These are phyloP conservation scores for Wakefieldia striispora DNA, from an alignment of 768 basidiomycete genomes.

Conservation along the genomic window DNA sequence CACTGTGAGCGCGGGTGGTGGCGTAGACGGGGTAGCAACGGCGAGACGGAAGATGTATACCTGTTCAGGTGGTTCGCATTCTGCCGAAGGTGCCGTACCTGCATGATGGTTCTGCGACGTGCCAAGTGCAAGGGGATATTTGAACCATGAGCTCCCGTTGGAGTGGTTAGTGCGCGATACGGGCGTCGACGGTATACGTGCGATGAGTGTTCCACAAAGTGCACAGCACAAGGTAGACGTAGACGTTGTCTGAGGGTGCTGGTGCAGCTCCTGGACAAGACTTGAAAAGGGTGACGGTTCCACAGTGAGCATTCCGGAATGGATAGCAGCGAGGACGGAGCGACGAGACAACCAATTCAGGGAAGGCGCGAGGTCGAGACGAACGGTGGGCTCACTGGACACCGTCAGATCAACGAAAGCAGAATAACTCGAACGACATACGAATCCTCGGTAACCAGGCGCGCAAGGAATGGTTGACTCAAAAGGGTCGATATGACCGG, in stretches of 20 bases:
- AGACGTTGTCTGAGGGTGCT: conserved; percentile 43
- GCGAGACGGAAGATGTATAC: conserved; percentile 70
- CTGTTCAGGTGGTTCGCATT: conserved; percentile 37
- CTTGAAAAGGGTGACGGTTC: conserved; percentile 74
- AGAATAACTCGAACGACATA: conserved; percentile 42
- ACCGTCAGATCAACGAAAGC: conserved; percentile 8
- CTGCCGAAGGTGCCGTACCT: conserved; percentile 32
- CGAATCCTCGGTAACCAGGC: conserved; percentile 82
- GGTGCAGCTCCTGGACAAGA: conserved; percentile 55
- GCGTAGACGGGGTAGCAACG: conserved; percentile 23
- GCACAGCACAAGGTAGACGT: conserved; percentile 62
- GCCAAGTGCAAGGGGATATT: conserved; percentile 44
- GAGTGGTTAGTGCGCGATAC: conserved; percentile 34
- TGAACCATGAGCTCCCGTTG: conserved; percentile 62
- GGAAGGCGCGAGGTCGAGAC: conserved; percentile 91
- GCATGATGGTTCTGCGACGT: conserved; percentile 21
- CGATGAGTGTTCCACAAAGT: conserved; percentile 63
- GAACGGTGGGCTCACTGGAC: conserved; percentile 78
- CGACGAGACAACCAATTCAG: conserved; percentile 92
- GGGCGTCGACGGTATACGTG: conserved; percentile 41
- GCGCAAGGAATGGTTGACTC: conserved; percentile 71
- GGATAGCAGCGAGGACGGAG: conserved; percentile 79
- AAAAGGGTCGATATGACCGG: conserved; percentile 76
- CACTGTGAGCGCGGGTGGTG: conserved; percentile 22
- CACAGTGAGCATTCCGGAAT: conserved; percentile 81